Evolutionary conservation across 371 early-diverging fungal species (phyloP).

Genomic region (Mortierella polycephala): DNA sequence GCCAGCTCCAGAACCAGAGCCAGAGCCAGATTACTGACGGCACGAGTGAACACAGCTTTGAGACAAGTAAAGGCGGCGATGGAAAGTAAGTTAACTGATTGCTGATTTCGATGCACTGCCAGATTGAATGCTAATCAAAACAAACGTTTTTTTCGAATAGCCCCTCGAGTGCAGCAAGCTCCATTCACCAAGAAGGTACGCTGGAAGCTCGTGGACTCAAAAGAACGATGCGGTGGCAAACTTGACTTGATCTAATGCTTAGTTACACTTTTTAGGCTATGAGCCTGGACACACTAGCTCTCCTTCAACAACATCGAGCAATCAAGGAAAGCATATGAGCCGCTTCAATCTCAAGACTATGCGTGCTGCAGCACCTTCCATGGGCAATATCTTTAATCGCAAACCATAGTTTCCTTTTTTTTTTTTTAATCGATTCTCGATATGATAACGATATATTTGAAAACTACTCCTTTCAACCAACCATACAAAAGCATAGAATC

Average conservation of each 20-base stretch:
- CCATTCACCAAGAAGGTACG: constrained; percentile 31
- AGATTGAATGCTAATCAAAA: no score
- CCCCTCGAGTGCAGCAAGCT: constrained; percentile 32
- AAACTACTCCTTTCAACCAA: not conserved
- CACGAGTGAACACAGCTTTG: constrained; percentile 18
- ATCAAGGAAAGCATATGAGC: constrained; percentile 16
- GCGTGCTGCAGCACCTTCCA: constrained; percentile 42
- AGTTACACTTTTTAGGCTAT: not conserved
- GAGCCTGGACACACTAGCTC: constrained; percentile 6
- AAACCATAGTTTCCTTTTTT: constrained; percentile 11
- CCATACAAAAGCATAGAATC: not conserved
- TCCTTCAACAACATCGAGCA: constrained; percentile 9
- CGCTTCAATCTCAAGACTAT: constrained; percentile 50
- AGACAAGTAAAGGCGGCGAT: constrained; percentile 16
- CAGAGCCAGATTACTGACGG: constrained; percentile 15
- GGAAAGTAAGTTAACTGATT: constrained; percentile 10
- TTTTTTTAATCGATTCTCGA: not conserved
- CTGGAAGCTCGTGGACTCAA: not conserved
- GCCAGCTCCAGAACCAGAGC: constrained; percentile 23
- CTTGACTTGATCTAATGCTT: not conserved
- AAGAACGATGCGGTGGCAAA: not conserved
- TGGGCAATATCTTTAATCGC: constrained; percentile 40
- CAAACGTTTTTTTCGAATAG: not conserved
- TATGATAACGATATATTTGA: not conserved
- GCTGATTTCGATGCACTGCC: no score